Evolutionary conservation across 169 alveolate species (phyloP), one percentile per base, ranked within the genome.

Genomic region (Eimeria falciformis): DNA sequence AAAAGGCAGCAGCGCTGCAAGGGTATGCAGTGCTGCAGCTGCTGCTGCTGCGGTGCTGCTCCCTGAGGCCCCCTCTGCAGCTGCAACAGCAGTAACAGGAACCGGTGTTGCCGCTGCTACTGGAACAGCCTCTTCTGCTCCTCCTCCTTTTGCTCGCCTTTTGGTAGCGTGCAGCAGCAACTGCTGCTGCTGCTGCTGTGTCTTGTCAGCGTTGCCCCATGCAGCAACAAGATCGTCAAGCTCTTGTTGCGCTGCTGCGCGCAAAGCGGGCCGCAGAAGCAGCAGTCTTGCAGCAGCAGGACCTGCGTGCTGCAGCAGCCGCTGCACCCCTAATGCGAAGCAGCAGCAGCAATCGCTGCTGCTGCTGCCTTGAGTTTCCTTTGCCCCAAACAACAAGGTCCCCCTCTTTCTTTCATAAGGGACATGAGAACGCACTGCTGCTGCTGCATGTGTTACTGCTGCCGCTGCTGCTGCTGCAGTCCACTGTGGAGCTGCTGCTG

Each of bases 1-100:
- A 69, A 69, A 69, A 11, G 81, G 81, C 81, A 69, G 81, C 81
- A 69, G 21, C 27, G 27, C 81, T 29, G 81, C 18, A 14, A 69
- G 81, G 27, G 81, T 69, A 4, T 43, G 46, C n/a, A 69, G 50
- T 14, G 81, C 81, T 25, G 81, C 81, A 29, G 71, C 71, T 7
- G 29, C 29, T 7, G 71, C 27, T 27, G 71, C 71, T 58, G 62
- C 62, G 46, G 55, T 27, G 46, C 46, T 69, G 81, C 55, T 29
- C 53, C 27, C 37, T 21, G 29, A 27, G 81, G 11, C 9, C 9
- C 23, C 29, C 53, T 5, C 25, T 17, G 40, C 25, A 50, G 81
- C 81, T 43, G 0, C 81, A 18, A 37, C 55, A 69, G 6, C 7
- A 45, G 11, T 29, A 27, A 27, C 55, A 45, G 37, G 81, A 45